Evolutionary conservation across 352 stramenopile species (phyloP).

Genomic region (Phytophthora macrochlamydospora): DNA sequence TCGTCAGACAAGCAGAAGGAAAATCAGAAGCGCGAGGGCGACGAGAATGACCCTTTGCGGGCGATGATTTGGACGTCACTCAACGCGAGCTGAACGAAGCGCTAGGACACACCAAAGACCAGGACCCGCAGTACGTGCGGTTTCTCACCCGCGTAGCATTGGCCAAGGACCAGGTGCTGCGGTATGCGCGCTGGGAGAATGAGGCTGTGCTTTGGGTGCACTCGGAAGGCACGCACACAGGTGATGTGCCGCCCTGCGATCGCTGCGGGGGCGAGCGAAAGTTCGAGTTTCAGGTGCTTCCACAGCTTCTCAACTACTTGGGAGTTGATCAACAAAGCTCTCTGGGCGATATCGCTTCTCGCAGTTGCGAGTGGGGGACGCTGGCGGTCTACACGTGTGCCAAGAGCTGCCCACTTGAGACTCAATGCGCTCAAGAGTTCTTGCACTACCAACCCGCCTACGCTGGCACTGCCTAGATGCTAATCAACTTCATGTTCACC

Average conservation of each 20-base stretch:
- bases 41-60: slow-evolving; percentile 58
- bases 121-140: slow-evolving; percentile 80
- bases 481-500: slow-evolving; percentile 24
- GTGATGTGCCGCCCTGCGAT: slow-evolving; percentile 69
- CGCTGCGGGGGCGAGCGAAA: slow-evolving; percentile 81
- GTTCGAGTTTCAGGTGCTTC: slow-evolving; percentile 96
- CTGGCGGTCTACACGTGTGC: slow-evolving; percentile 93
- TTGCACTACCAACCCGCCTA: slow-evolving; percentile 81
- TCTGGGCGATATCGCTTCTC: slow-evolving; percentile 53
- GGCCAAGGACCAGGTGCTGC: slow-evolving; percentile 85
- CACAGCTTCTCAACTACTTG: slow-evolving; percentile 94
- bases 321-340: slow-evolving; percentile 72
- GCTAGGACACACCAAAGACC: slow-evolving; percentile 55
- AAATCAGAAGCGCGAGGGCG: slow-evolving; percentile 17
- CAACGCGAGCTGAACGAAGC: slow-evolving; percentile 80
- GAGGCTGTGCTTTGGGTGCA: slow-evolving; percentile 90
- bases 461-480: slow-evolving; percentile 36
- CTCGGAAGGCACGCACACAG: slow-evolving; percentile 49
- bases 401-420: slow-evolving; percentile 82
- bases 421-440: slow-evolving; percentile 64
- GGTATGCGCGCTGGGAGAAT: slow-evolving; percentile 91
- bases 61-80: slow-evolving; percentile 77
- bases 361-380: slow-evolving; percentile 91
- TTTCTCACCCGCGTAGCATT: slow-evolving; percentile 86
- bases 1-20: slow-evolving; percentile 18